Percentiles rank a stretch among this genome's conserved stretches.
These are phyloP conservation scores for Didymella exigua DNA, from an alignment of 2,329 filamentous ascomycete genomes.

Conservation along the genomic window DNA sequence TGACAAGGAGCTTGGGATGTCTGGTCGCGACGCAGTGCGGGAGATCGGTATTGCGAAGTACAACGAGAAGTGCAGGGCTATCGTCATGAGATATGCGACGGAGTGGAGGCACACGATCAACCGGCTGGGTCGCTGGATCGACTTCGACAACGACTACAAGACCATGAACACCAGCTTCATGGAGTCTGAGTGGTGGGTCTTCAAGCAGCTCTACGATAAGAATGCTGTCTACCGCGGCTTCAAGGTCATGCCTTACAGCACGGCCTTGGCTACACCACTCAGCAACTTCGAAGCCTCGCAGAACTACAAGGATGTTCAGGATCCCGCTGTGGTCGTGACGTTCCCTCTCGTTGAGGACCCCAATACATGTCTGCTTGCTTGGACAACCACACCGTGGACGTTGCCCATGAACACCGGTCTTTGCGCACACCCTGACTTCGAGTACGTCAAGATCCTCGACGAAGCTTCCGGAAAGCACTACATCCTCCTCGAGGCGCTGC, in stretches of 20 bases:
- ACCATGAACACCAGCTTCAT: slow-evolving; percentile 96
- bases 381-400: slow-evolving; percentile 91
- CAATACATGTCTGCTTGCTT: slow-evolving; percentile 76
- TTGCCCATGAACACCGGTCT: slow-evolving; percentile 80
- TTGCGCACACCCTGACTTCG: slow-evolving; percentile 79
- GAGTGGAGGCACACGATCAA: slow-evolving; percentile 92
- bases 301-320: slow-evolving; percentile 91
- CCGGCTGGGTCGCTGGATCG: slow-evolving; percentile 90
- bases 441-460: slow-evolving; percentile 86
- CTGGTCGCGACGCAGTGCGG: slow-evolving; percentile 83
- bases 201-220: slow-evolving; percentile 91
- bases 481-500: slow-evolving; percentile 79
- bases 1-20: slow-evolving; percentile 92
- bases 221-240: slow-evolving; percentile 87
- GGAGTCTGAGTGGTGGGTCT: slow-evolving; percentile 97
- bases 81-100: slow-evolving; percentile 86
- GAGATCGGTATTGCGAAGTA: slow-evolving; percentile 87
- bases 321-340: slow-evolving; percentile 85
- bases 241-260: slow-evolving; percentile 94
- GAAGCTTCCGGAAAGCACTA: slow-evolving; percentile 82
- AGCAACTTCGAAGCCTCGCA: slow-evolving; percentile 95
- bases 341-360: slow-evolving; percentile 83
- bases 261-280: slow-evolving; percentile 83
- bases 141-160: slow-evolving; percentile 98
- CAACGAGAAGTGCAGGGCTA: slow-evolving; percentile 87